Evolutionary conservation across 163 green algal genomes (phyloP).

Genomic region (Chlorella variabilis): DNA sequence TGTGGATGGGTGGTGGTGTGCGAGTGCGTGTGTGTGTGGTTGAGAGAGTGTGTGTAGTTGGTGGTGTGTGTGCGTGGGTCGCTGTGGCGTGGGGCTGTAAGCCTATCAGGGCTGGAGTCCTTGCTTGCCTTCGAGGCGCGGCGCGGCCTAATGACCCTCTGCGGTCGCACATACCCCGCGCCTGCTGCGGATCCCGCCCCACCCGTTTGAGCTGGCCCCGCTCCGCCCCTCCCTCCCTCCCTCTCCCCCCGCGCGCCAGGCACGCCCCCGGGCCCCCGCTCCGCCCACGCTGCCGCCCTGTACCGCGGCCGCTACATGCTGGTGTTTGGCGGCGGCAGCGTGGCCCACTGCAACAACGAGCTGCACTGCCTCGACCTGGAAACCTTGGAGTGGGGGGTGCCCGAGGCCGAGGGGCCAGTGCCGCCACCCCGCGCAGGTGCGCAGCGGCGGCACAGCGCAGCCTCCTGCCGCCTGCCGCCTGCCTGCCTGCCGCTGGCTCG

Average conservation of each 20-base stretch:
- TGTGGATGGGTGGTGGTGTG: not conserved
- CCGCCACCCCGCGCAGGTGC: constrained; percentile 73
- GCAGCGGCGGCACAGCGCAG: too few relatives aligned
- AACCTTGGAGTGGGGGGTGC: constrained; percentile 65
- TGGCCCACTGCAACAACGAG: constrained; percentile 89
- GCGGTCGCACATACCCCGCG: too few relatives aligned
- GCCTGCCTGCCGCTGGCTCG: not conserved
- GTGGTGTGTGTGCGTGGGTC: not conserved
- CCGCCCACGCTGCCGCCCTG: constrained; percentile 70
- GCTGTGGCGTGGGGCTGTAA: too few relatives aligned
- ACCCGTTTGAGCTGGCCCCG: too few relatives aligned
- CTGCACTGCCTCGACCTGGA: constrained; percentile 84
- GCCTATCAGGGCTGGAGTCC: too few relatives aligned
- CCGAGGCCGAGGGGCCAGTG: constrained; percentile 39
- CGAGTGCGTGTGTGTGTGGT: not conserved
- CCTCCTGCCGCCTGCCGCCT: too few relatives aligned
- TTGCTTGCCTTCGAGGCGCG: too few relatives aligned
- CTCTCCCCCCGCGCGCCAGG: not conserved
- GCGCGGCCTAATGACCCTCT: too few relatives aligned
- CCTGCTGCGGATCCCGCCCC: too few relatives aligned
- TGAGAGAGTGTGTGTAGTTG: not conserved
- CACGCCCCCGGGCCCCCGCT: constrained; percentile 62
- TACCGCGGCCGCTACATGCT: constrained; percentile 80
- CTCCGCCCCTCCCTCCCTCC: too few relatives aligned
- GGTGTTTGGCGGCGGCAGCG: constrained; percentile 82